A percentile compares a stretch with the other conserved stretches of the same genome.
Evolutionary conservation across 1,139 yeast species (phyloP).

Genomic region (Sugiyamaella novakii): DNA sequence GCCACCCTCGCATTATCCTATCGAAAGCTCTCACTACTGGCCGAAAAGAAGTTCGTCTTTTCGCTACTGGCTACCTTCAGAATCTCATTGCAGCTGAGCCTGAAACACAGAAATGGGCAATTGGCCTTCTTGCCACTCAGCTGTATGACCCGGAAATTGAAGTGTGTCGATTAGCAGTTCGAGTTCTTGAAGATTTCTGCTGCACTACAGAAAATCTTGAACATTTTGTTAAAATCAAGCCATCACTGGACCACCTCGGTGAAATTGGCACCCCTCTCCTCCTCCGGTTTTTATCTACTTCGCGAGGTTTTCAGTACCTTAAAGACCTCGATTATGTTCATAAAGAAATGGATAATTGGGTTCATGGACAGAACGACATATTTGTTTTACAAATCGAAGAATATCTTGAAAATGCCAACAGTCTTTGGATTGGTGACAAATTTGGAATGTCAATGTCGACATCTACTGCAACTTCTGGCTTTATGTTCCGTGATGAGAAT

Average conservation of each 20-base stretch:
- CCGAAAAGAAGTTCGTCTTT: slow-evolving; percentile 53
- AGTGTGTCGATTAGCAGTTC: slow-evolving; percentile 61
- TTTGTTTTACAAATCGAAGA: slow-evolving; percentile 58
- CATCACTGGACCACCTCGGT: slow-evolving; percentile 51
- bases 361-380: slow-evolving; percentile 53
- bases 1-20: slow-evolving; percentile 68
- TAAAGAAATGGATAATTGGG: slow-evolving; percentile 61
- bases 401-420: slow-evolving; percentile 40
- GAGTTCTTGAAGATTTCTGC: slow-evolving; percentile 53
- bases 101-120: slow-evolving; percentile 45
- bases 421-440: slow-evolving; percentile 26
- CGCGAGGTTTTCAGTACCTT: slow-evolving; percentile 58
- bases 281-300: slow-evolving; percentile 56
- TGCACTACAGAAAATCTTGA: slow-evolving; percentile 47
- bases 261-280: slow-evolving; percentile 52
- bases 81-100: slow-evolving; percentile 41
- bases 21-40: slow-evolving; percentile 65
- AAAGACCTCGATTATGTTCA: slow-evolving; percentile 55
- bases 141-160: slow-evolving; percentile 65
- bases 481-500: slow-evolving; percentile 15
- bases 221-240: slow-evolving; percentile 49
- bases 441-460: slow-evolving; percentile 4
- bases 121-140: slow-evolving; percentile 62
- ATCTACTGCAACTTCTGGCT: slow-evolving; percentile 15
- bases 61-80: slow-evolving; percentile 59